These are phyloP conservation scores for Sporothrix protearum DNA, from an alignment of 2,329 filamentous ascomycete genomes.

Conservation along the genomic window DNA sequence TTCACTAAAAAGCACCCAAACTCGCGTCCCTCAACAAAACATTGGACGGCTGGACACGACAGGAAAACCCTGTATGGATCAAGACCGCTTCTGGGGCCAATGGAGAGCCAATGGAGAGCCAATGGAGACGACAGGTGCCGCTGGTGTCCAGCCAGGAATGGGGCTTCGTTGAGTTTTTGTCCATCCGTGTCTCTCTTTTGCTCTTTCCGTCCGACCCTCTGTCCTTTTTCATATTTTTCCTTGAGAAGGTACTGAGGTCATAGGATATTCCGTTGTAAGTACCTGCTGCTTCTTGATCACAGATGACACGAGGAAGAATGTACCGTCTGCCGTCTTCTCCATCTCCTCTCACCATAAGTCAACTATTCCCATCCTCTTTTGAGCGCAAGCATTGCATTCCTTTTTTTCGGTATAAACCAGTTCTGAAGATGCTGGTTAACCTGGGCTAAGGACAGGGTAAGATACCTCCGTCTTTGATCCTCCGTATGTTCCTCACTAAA, in stretches of 20 bases:
- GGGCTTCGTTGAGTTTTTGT: not conserved
- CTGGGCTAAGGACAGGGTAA: not conserved
- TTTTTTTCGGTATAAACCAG: not conserved
- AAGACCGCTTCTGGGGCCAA: not conserved
- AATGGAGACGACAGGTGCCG: not conserved
- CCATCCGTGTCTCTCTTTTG: not conserved
- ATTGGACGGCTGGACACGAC: not conserved
- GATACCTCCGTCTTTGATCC: not conserved
- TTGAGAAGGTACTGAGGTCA: no score
- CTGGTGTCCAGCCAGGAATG: not conserved
- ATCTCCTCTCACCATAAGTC: no score
- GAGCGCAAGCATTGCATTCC: not conserved
- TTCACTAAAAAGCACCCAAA: not conserved
- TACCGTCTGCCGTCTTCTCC: not conserved
- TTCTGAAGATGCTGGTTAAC: not conserved
- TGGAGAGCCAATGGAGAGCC: not conserved
- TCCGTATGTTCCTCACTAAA: not conserved
- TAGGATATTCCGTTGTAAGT: not conserved
- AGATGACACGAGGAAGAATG: not conserved
- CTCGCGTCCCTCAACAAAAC: conserved; percentile 6
- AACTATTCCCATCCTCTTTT: not conserved
- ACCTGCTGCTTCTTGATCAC: not conserved
- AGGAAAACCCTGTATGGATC: not conserved
- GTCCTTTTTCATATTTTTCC: not conserved
- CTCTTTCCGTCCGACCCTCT: not conserved